These are phyloP conservation scores for Saprolegnia diclina DNA, from an alignment of 352 stramenopile genomes.

Conservation along the genomic window DNA sequence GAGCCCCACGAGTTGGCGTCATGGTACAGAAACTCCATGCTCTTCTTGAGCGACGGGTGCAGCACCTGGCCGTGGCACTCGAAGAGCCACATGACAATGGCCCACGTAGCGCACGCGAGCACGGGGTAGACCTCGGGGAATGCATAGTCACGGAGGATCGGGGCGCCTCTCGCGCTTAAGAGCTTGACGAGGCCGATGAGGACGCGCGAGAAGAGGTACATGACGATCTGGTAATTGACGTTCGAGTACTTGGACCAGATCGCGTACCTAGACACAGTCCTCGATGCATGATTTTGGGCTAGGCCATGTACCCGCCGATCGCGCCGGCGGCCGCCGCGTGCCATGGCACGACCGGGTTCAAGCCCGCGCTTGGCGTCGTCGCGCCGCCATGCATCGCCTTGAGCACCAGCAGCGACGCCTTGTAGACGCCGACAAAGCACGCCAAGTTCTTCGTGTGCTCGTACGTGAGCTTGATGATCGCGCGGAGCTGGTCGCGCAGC, in stretches of 20 bases:
- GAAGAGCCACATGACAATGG: conserved; percentile 81
- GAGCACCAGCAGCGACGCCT: conserved; percentile 52
- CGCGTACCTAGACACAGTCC: conserved; percentile 52
- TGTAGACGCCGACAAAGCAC: conserved; percentile 86
- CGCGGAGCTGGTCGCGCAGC: conserved; percentile 65
- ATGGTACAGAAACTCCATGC: conserved; percentile 87
- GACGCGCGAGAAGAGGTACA: conserved; percentile 79
- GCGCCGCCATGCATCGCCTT: conserved; percentile 38
- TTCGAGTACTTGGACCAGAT: conserved; percentile 80
- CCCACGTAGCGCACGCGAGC: conserved; percentile 72
- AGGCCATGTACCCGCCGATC: conserved; percentile 51
- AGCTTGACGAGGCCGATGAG: conserved; percentile 65
- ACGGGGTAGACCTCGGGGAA: conserved; percentile 77
- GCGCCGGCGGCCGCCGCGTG: conserved; percentile 71
- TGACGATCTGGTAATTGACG: conserved; percentile 88
- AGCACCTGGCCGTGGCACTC: conserved; percentile 74
- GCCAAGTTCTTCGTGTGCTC: conserved; percentile 86
- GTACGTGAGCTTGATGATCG: conserved; percentile 70
- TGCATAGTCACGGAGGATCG: conserved; percentile 55
- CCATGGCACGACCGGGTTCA: conserved; percentile 67
- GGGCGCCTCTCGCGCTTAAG: conserved; percentile 49
- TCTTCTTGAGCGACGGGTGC: conserved; percentile 75
- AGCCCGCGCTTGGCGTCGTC: conserved; percentile 34
- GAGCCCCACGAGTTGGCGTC: conserved; percentile 71
- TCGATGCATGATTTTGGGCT: too few species aligned